Evolutionary conservation across 495 filamentous ascomycete species (phyloP).

Genomic region (Emericellopsis terricola): DNA sequence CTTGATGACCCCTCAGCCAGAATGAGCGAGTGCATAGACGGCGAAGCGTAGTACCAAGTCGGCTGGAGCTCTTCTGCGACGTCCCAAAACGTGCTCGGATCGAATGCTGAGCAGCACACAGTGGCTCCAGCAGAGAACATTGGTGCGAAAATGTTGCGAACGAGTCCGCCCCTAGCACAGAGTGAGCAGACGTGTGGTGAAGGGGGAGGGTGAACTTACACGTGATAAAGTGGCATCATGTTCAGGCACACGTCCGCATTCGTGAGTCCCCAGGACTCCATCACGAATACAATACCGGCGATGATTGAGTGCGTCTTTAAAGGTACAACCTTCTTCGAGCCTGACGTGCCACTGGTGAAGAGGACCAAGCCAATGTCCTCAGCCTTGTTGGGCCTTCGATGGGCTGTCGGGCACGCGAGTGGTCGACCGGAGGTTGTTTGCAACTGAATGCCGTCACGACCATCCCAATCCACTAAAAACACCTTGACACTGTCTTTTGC

Average conservation of each 20-base stretch:
- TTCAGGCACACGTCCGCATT: constrained; percentile 21
- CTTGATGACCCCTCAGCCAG: constrained; percentile 14
- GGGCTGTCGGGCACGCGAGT: neutral
- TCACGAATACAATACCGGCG: constrained; percentile 17
- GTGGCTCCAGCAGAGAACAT: constrained; percentile 20
- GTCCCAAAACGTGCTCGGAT: constrained; percentile 30
- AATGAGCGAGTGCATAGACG: constrained; percentile 28
- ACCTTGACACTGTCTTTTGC: constrained; percentile 1
- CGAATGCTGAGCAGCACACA: constrained; percentile 27
- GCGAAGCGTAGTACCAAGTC: constrained; percentile 33
- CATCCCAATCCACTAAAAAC: constrained; percentile 4
- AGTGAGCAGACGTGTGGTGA: too few relatives aligned
- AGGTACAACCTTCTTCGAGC: constrained; percentile 27
- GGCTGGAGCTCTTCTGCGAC: constrained; percentile 16
- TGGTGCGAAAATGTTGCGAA: constrained; percentile 22
- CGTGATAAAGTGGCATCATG: constrained; percentile 30
- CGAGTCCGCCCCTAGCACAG: constrained; percentile 11
- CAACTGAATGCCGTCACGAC: neutral
- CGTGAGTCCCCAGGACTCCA: constrained; percentile 20
- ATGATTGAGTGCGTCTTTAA: constrained; percentile 18
- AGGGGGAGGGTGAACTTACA: constrained; percentile 9
- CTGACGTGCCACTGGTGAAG: constrained; percentile 28
- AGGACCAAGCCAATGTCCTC: constrained; percentile 22
- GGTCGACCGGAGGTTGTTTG: neutral
- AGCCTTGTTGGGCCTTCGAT: constrained; percentile 2